Conservation (phyloP, 2,329 filamentous ascomycete species). For the Pseudomassariella vexata region DNA sequence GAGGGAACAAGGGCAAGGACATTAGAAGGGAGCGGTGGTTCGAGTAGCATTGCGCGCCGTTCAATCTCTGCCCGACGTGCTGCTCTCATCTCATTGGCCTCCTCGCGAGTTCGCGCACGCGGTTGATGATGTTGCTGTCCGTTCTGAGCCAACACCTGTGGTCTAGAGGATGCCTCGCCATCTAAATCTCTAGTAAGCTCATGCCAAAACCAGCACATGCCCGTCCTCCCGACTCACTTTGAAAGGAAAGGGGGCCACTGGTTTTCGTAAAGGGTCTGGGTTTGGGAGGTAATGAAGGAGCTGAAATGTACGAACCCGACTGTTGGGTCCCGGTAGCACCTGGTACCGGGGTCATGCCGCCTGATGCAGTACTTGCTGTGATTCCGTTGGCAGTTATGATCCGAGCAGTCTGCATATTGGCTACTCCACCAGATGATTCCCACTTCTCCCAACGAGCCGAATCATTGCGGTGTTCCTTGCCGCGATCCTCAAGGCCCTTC, state of each 20-base stretch:
- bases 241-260: constrained; percentile 12
- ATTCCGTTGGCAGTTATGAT: too few species aligned
- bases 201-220: neutral
- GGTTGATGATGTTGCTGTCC: constrained; percentile 6
- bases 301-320: too few species aligned
- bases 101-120: constrained; percentile 46
- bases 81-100: constrained; percentile 59
- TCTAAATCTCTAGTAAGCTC: neutral
- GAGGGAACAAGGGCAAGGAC: constrained; percentile 65
- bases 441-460: constrained; percentile 71
- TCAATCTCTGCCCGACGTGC: constrained; percentile 66
- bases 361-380: too few species aligned
- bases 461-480: constrained; percentile 54
- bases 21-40: constrained; percentile 58
- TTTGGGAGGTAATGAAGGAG: too few species aligned
- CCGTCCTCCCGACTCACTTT: neutral
- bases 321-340: too few species aligned
- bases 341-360: too few species aligned
- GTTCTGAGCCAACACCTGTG: neutral
- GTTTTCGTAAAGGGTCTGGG: too few species aligned
- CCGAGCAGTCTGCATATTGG: constrained; percentile 27
- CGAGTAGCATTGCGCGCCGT: constrained; percentile 57
- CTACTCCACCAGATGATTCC: constrained; percentile 42
- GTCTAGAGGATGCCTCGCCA: neutral
- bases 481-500: constrained; percentile 64